These are phyloP conservation scores for Plectosphaerella cucumerina DNA, from an alignment of 2,329 filamentous ascomycete genomes.

Conservation along the genomic window DNA sequence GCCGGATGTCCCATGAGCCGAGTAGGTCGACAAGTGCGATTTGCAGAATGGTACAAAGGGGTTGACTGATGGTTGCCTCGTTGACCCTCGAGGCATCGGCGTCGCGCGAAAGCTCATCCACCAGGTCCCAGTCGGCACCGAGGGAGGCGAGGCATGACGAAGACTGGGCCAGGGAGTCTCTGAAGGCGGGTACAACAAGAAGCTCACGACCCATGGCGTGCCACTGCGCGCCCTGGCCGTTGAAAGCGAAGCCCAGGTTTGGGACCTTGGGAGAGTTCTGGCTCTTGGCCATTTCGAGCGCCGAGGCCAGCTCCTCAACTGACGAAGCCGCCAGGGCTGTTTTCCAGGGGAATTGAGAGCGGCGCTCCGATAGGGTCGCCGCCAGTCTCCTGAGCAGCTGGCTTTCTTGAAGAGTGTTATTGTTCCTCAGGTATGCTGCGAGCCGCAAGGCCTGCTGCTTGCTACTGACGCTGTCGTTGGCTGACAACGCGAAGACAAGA, in stretches of 20 bases:
- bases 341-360: neutral
- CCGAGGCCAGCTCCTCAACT: neutral
- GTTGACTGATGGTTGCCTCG: conserved; percentile 21
- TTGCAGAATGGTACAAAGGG: conserved; percentile 38
- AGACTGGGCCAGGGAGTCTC: neutral
- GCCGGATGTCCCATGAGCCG: conserved; percentile 20
- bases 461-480: neutral
- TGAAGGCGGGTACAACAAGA: neutral
- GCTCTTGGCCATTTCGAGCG: neutral
- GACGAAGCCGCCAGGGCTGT: neutral
- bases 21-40: conserved; percentile 33
- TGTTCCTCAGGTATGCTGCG: neutral
- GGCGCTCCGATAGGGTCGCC: neutral
- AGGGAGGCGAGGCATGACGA: neutral
- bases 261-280: neutral
- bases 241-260: conserved; percentile 12
- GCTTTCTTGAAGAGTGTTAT: neutral
- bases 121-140: neutral
- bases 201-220: conserved; percentile 11
- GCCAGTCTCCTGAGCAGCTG: neutral
- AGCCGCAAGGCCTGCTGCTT: neutral
- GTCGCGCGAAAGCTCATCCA: conserved; percentile 9
- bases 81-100: conserved; percentile 9
- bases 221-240: conserved; percentile 15
- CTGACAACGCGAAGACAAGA: neutral